A percentile compares a stretch with the other conserved stretches of the same genome.
Evolutionary conservation across 2,329 filamentous ascomycete species (phyloP).

Genomic region (Emergomyces orientalis): DNA sequence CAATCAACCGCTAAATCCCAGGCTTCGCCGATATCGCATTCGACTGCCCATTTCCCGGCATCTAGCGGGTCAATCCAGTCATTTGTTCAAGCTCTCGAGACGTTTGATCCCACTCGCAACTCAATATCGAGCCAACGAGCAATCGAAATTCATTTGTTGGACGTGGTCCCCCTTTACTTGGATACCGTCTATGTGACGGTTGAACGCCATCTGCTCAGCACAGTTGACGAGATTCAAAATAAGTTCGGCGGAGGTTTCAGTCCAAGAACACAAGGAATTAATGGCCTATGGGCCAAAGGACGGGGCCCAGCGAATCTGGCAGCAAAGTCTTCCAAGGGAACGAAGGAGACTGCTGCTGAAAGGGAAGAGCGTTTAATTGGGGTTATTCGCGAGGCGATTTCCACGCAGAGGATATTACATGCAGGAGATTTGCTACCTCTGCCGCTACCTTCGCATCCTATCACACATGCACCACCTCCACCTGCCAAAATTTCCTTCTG

Average conservation of each 20-base stretch:
- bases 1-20: slow-evolving; percentile 36
- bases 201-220: slow-evolving; percentile 68
- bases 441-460: slow-evolving; percentile 65
- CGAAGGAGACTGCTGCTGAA: slow-evolving; percentile 29
- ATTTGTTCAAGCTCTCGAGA: slow-evolving; percentile 64
- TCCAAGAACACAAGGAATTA: slow-evolving; percentile 26
- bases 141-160: slow-evolving; percentile 74
- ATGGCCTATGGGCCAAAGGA: slow-evolving; percentile 32
- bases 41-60: slow-evolving; percentile 67
- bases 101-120: slow-evolving; percentile 65
- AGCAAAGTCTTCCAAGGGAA: slow-evolving; percentile 20
- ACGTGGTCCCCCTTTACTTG: slow-evolving; percentile 68
- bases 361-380: slow-evolving; percentile 52
- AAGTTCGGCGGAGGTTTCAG: slow-evolving; percentile 63
- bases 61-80: slow-evolving; percentile 66
- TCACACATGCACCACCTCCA: slow-evolving; percentile 74
- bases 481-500: slow-evolving; percentile 86
- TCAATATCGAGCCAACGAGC: slow-evolving; percentile 62
- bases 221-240: slow-evolving; percentile 72
- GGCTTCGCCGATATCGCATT: slow-evolving; percentile 58
- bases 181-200: slow-evolving; percentile 82
- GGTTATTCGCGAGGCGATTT: slow-evolving; percentile 65
- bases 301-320: slow-evolving; percentile 20
- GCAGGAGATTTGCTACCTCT: slow-evolving; percentile 74
- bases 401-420: slow-evolving; percentile 67